Percentiles rank a stretch among this genome's conserved stretches.
phyloP scores from a whole-genome alignment of 2,329 filamentous ascomycete genomes.

The Aspergillus texensis region DNA sequence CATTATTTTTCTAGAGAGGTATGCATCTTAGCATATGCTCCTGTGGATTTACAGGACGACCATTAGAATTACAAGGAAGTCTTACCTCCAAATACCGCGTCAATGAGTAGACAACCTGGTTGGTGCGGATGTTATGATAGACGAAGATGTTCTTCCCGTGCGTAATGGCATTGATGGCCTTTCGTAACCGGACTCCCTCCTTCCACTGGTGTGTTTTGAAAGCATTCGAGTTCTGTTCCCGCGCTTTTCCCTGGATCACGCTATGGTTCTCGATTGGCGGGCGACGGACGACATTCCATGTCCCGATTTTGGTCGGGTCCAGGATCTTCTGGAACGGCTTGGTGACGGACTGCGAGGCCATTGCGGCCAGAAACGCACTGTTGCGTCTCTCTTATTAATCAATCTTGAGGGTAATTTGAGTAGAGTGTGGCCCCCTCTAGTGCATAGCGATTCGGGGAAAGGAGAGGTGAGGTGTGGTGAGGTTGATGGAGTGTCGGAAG shows the following conservation, averaged over 20 bases:
- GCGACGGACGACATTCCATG: slow-evolving; percentile 39
- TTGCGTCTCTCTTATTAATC: slow-evolving; percentile 14
- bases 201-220: slow-evolving; percentile 40
- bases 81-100: slow-evolving; percentile 58
- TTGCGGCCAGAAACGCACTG: slow-evolving; percentile 32
- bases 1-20: slow-evolving; percentile 49
- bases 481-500: slow-evolving; percentile 17
- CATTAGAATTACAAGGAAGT: background rate
- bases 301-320: slow-evolving; percentile 43
- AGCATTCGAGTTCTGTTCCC: slow-evolving; percentile 46
- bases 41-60: background rate
- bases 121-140: slow-evolving; percentile 63
- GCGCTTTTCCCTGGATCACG: slow-evolving; percentile 46
- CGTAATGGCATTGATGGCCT: slow-evolving; percentile 49
- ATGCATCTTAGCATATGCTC: background rate
- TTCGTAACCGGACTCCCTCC: slow-evolving; percentile 45
- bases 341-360: slow-evolving; percentile 34
- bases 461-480: slow-evolving; percentile 18
- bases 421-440: slow-evolving; percentile 19
- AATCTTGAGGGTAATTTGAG: background rate
- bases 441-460: slow-evolving; percentile 20
- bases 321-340: slow-evolving; percentile 40
- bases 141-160: slow-evolving; percentile 65
- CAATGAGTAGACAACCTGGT: slow-evolving; percentile 67
- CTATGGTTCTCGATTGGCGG: slow-evolving; percentile 37